Evolutionary conservation across 192 early-diverging fungal genomes (phyloP), one percentile per base, ranked within the genome.

Genomic region (Backusella morwellensis): DNA sequence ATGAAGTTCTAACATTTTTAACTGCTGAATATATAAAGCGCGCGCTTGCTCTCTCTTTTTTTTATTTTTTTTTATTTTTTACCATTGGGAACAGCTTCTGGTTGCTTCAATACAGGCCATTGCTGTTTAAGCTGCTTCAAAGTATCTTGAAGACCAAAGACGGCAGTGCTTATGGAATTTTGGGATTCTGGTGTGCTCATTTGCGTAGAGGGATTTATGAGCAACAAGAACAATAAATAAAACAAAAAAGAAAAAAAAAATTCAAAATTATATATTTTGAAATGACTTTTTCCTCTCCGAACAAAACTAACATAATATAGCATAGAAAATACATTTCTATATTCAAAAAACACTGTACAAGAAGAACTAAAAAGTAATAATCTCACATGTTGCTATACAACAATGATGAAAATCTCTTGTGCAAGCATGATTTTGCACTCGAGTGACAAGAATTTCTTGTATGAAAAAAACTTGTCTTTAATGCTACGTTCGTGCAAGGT

Each of bases 81-180:
- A 79, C 47, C 50, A 66, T 44, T 47, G 56, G 72, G 74, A 29
- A 35, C n/a, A 26, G 50, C 1, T 23, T 63, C 35, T 52, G 72
- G 32, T 23, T 56, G 54, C 11, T 41, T 41, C 1, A 79, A 35
- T 34, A 12, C 21, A 17, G 73, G 72, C 19, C 66, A 79, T 19
- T 74, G 34, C 42, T 68, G 36, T 63, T 71, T 67, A 21, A 79
- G 73, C 11, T 75, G 29, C 11, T 35, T 21, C n/a, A 79, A 36
- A 7, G 17, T 35, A n/a, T 63, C 52, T 63, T 79, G 73, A 35
- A 79, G 66, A 19, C 54, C 73, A 75, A 75, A 79, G 1, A 79
- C 73, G 15, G 68, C 74, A 6, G 78, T 50, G 42, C 73, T 79
- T 32, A 78, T 78, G 14, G 77, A 72, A 9, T 59, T 78, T 36